A percentile compares a stretch with the other conserved stretches of the same genome.
These are phyloP conservation scores for Bacterosira constricta DNA, from an alignment of 108 stramenopile species.

Conservation along the genomic window DNA sequence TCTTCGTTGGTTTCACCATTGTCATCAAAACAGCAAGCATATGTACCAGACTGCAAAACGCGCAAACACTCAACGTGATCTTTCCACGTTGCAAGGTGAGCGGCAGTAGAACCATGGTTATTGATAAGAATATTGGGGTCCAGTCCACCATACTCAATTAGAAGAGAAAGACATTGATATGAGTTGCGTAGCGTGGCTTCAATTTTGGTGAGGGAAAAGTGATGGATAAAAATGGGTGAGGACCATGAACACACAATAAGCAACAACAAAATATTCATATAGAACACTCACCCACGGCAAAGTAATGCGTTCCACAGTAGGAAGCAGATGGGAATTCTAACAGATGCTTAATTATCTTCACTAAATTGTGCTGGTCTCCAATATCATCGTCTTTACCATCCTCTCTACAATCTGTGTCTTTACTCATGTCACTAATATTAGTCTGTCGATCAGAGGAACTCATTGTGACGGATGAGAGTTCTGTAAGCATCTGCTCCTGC, in stretches of 20 bases:
- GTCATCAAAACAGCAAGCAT: background rate
- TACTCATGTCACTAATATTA: too few relatives aligned
- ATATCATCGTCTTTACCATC: background rate
- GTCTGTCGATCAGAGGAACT: too few relatives aligned
- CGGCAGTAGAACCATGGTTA: conserved; percentile 37
- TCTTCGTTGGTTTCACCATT: conserved; percentile 7
- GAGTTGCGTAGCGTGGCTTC: conserved; percentile 39
- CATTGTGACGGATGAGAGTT: background rate
- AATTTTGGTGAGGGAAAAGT: background rate
- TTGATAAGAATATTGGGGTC: conserved; percentile 36
- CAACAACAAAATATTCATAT: background rate
- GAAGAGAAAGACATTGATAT: conserved; percentile 19
- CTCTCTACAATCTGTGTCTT: too few relatives aligned
- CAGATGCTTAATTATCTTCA: conserved; percentile 24
- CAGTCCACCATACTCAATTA: conserved; percentile 33
- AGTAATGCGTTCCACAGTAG: conserved; percentile 36
- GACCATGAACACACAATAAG: background rate
- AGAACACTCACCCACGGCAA: conserved; percentile 24
- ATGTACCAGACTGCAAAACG: conserved; percentile 29
- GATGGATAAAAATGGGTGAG: background rate
- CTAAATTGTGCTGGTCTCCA: background rate
- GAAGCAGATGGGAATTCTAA: conserved; percentile 27
- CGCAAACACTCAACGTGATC: conserved; percentile 36
- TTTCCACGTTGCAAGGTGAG: conserved; percentile 39
- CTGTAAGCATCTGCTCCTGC: background rate